A percentile compares a stretch with the other conserved stretches of the same genome.
phyloP scores from a whole-genome alignment of 2,329 filamentous ascomycete species.

The Didymella keratinophila region DNA sequence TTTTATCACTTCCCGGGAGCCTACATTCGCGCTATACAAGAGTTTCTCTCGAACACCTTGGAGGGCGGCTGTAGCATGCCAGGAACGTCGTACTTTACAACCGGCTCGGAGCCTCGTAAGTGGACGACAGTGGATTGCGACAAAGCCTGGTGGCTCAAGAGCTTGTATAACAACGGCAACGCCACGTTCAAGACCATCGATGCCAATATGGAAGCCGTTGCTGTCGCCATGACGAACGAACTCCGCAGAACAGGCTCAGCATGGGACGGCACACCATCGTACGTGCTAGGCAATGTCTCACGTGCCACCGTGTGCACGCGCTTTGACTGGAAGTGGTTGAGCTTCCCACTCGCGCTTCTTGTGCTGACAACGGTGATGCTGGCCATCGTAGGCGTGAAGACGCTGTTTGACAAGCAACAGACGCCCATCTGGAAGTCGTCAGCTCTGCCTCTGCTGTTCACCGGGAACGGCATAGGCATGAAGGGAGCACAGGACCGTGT shows the following conservation, averaged over 20 bases:
- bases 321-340: conserved; percentile 1
- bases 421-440: neutral
- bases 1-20: neutral
- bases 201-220: conserved; percentile 2
- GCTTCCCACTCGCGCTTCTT: neutral
- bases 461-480: neutral
- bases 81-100: neutral
- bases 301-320: neutral
- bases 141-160: neutral
- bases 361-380: neutral
- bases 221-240: neutral
- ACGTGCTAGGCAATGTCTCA: neutral
- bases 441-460: neutral
- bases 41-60: neutral
- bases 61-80: neutral
- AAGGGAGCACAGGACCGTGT: neutral
- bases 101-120: neutral
- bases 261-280: neutral
- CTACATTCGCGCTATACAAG: neutral
- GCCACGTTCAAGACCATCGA: neutral
- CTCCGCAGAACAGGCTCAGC: neutral
- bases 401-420: neutral
- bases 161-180: neutral
- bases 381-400: neutral
- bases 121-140: neutral